Evolutionary conservation across 208 protist genomes (phyloP), one percentile per base, ranked within the genome.

Genomic region (Acanthamoeba sp.): DNA sequence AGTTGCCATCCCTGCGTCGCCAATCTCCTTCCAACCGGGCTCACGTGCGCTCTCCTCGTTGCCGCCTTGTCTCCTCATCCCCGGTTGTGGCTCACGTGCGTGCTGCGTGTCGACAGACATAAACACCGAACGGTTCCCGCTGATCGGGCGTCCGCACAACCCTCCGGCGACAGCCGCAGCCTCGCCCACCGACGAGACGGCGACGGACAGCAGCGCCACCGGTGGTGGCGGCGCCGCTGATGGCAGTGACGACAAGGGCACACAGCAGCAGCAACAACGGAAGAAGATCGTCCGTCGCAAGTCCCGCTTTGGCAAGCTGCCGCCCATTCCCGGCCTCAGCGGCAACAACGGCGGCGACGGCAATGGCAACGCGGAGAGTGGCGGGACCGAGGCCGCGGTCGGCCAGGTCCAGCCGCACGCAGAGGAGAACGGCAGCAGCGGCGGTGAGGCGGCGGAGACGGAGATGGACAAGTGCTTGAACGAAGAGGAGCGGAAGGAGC

Each of bases 241-340:
- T n/a, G 69, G 38, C 69, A 34, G 12, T 73, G 34, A 78, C 10
- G 69, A 78, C 34, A 42, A 45, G 69, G 9, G 1, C 9, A 57
- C 27, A 27, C 24, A n/a, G 24, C 59, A 27, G 14, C 42, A n/a
- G 69, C 24, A n/a, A 2, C 59, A 27, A 1, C 42, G 14, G 69
- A 78, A 78, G 69, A 78, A 78, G 38, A 38, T 78, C 69, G 29
- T 78, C 69, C 69, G 69, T 12, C 29, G 69, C 36, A 78, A 78
- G 38, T 78, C 69, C 20, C 69, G 69, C 69, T 45, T 45, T 12
- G 36, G 38, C 20, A 78, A 66, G 59, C 59, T 66, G 1, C 59
- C 59, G 59, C 59, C 59, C 27, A 4, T 66, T 6, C 59, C 59
- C 2, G 27, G 59, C 59, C 59, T 66, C 59, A 27, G 27, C 59